Percentiles rank a stretch among this genome's conserved stretches.
phyloP scores from a whole-genome alignment of 1,284 basidiomycete species.

The Leccinum subspadiceum region DNA sequence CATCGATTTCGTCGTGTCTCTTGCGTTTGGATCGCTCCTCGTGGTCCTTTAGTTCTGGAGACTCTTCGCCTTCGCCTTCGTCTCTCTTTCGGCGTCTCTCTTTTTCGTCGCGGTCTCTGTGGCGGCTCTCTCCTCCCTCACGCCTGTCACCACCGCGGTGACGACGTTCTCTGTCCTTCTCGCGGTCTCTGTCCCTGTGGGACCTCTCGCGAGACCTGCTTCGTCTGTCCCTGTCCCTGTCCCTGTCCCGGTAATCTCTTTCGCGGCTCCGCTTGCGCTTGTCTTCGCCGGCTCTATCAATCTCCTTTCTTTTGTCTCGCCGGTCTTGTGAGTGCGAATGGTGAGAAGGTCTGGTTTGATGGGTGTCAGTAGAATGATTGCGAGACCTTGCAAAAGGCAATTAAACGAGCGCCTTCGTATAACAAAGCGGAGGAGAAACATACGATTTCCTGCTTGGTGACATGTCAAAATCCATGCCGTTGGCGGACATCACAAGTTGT shows the following conservation, averaged over 20 bases:
- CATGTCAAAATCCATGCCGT: slow-evolving; percentile 60
- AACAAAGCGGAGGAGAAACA: slow-evolving; percentile 27
- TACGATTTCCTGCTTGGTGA: slow-evolving; percentile 68
- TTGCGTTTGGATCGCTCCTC: slow-evolving; percentile 60
- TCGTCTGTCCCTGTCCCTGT: slow-evolving; percentile 43
- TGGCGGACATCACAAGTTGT: slow-evolving; percentile 37
- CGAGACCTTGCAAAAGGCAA: slow-evolving; percentile 47
- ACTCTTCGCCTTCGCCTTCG: slow-evolving; percentile 51
- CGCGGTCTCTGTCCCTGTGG: slow-evolving; percentile 46
- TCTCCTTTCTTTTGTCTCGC: slow-evolving; percentile 52
- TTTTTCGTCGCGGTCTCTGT: slow-evolving; percentile 48
- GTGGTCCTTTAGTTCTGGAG: slow-evolving; percentile 39
- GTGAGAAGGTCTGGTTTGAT: slow-evolving; percentile 67
- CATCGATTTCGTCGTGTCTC: slow-evolving; percentile 47
- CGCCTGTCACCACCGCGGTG: slow-evolving; percentile 51
- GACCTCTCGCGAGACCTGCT: slow-evolving; percentile 43
- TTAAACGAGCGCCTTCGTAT: slow-evolving; percentile 13
- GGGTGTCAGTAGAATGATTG: slow-evolving; percentile 71
- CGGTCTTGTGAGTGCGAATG: slow-evolving; percentile 58
- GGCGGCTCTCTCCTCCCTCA: slow-evolving; percentile 39
- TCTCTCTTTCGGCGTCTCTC: slow-evolving; percentile 60
- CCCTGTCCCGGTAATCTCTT: slow-evolving; percentile 49
- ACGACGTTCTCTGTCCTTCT: slow-evolving; percentile 44
- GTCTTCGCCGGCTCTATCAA: slow-evolving; percentile 55
- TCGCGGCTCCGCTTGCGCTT: slow-evolving; percentile 54